Base-by-base conservation (phyloP, 2,329 filamentous ascomycete genomes). In the Tolypocladium sp. region DNA sequence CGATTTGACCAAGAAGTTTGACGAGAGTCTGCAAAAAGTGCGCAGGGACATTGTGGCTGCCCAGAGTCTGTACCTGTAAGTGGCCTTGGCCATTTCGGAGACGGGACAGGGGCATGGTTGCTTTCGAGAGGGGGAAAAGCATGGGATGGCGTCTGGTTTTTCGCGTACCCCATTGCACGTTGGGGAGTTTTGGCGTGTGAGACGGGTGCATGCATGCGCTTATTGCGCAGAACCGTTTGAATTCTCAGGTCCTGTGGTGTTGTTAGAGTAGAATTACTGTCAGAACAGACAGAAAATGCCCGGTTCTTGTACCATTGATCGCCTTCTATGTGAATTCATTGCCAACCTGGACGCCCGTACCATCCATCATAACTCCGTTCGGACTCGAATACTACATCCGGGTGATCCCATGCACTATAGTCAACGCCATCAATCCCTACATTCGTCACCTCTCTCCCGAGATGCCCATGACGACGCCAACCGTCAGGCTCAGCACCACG, bases 41-140 rank as follows among this genome's bases (percentile, higher is more conserved):
- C 85, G 91, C 73, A 84, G 94, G 69, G 94, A 97, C 72, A 92
- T 99, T 72, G 93, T 99, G 60, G 92, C 93, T 30, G 91, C 93
- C 55, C 92, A 97, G 78, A 95, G 90, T 67, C 78, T 97, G 74
- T 97, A 97, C 72, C 80, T 97, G 72, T 94, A 27, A 46, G 37
- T 4, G 49, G 49, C 49, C 5, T 10, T 8, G 30, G 12, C 49
- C 30, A 15, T 30, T 35, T 12, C 5, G 30, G 27, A 22, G 8
- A 5, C 27, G 9, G 49, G 40, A 33, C 2, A 25, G 35, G 30
- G 30, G n/a, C 42, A 27, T 4, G 15, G 7, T 35, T 51, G 55
- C 13, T 33, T 35, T n/a, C 2, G 41, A 44, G 20, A 15, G 17
- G 41, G 20, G 55, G 20, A 51, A 52, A 30, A 30, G 25, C 20